Percentiles rank a stretch among this genome's conserved stretches.
These are phyloP conservation scores for Ploettnerulaceae sp. DNA, from an alignment of 2,329 filamentous ascomycete species.

Conservation along the genomic window DNA sequence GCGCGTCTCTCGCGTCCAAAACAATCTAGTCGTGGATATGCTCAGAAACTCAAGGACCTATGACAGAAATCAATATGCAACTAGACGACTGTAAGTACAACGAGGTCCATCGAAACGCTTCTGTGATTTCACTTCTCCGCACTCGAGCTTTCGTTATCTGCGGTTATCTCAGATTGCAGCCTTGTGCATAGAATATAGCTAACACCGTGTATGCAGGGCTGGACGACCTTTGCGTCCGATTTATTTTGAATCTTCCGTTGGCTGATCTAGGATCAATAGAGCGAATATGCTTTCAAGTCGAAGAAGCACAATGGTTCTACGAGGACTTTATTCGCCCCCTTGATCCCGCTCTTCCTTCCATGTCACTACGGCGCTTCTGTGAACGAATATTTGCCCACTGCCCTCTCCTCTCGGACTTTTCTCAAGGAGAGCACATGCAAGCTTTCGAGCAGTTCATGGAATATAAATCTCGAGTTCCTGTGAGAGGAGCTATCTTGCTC, in stretches of 20 bases:
- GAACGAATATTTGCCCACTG: conserved; percentile 91
- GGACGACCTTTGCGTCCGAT: conserved; percentile 96
- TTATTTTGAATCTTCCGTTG: conserved; percentile 92
- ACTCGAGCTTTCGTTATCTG: neutral
- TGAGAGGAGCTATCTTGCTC: conserved; percentile 87
- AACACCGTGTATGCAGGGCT: conserved; percentile 56
- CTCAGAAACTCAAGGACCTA: conserved; percentile 54
- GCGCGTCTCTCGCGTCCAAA: conserved; percentile 16
- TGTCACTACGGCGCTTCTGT: conserved; percentile 81
- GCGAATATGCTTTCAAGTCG: conserved; percentile 96
- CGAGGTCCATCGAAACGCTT: neutral
- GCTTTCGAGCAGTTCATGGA: conserved; percentile 89
- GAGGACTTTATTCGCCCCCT: conserved; percentile 96
- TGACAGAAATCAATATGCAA: conserved; percentile 75
- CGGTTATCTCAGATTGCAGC: neutral
- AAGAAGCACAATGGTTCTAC: conserved; percentile 99
- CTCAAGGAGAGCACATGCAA: conserved; percentile 68
- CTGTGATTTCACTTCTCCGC: neutral
- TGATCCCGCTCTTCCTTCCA: conserved; percentile 77
- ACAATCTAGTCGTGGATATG: conserved; percentile 49
- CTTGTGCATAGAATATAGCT: conserved; percentile 14
- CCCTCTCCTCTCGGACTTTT: conserved; percentile 77
- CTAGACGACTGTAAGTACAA: conserved; percentile 74
- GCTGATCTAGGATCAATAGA: conserved; percentile 87
- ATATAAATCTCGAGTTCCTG: conserved; percentile 93